Evolutionary conservation across 1,284 basidiomycete species (phyloP).

Genomic region (Ceratobasidium sp.): DNA sequence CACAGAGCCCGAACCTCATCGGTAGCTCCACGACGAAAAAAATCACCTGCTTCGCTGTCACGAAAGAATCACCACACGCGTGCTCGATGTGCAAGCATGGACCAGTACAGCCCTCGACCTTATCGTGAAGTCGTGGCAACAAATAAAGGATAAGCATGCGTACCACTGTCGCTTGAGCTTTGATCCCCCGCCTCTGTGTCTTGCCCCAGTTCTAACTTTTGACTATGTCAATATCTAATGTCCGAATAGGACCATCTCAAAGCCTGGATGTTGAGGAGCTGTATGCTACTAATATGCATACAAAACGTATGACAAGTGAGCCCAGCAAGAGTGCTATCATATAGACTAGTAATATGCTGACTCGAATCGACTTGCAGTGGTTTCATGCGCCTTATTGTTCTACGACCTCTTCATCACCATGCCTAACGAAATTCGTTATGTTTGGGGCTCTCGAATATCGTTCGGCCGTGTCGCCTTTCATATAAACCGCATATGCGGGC

Average conservation of each 20-base stretch:
- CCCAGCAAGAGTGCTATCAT: not conserved
- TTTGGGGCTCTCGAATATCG: not conserved
- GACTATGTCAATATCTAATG: not conserved
- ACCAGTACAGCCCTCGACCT: too few relatives aligned
- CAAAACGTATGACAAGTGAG: not conserved
- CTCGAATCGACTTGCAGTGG: not conserved
- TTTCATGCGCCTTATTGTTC: not conserved
- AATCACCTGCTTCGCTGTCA: too few relatives aligned
- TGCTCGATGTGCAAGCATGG: too few relatives aligned
- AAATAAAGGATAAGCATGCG: too few relatives aligned
- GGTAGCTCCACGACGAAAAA: too few relatives aligned
- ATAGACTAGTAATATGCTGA: not conserved
- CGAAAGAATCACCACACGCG: too few relatives aligned
- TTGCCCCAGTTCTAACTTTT: not conserved
- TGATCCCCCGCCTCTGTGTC: not conserved
- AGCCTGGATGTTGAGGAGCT: not conserved
- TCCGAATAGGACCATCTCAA: too few relatives aligned
- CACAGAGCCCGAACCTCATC: too few relatives aligned
- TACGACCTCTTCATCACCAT: slow-evolving; percentile 12
- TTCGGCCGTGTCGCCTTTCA: slow-evolving; percentile 14
- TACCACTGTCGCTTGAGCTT: too few relatives aligned
- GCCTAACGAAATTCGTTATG: not conserved
- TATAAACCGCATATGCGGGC: slow-evolving; percentile 1
- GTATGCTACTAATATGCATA: not conserved
- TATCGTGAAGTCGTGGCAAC: too few relatives aligned